Conservation (phyloP, 2,329 filamentous ascomycete genomes). For the Nigrospora oryzae region DNA sequence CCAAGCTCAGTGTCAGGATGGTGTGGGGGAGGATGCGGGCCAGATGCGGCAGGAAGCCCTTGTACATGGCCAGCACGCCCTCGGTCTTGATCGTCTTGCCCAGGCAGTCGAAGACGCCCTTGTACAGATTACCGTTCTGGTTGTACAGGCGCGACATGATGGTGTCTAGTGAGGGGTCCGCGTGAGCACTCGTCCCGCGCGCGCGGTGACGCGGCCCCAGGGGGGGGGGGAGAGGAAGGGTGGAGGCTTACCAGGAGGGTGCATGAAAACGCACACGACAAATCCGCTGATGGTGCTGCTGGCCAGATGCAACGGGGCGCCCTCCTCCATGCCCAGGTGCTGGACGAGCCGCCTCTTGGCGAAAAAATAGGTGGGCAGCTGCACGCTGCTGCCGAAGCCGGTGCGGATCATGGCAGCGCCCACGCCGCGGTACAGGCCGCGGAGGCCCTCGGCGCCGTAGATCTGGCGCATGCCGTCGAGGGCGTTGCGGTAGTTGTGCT, state of each 20-base stretch:
- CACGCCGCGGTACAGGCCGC: conserved; percentile 82
- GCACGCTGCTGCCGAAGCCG: conserved; percentile 90
- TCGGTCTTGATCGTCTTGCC: conserved; percentile 87
- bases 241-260: conserved; percentile 66
- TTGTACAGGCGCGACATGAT: conserved; percentile 99
- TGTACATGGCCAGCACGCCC: conserved; percentile 88
- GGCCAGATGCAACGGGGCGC: conserved; percentile 77
- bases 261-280: conserved; percentile 96
- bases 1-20: conserved; percentile 83
- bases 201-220: background rate
- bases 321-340: conserved; percentile 84
- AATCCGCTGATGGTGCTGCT: conserved; percentile 89
- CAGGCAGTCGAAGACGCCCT: conserved; percentile 84
- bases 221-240: too few relatives aligned
- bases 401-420: conserved; percentile 92
- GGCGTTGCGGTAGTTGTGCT: conserved; percentile 85
- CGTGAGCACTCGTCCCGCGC: conserved; percentile 1
- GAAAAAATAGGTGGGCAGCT: conserved; percentile 96
- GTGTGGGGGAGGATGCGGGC: conserved; percentile 93
- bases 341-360: conserved; percentile 79
- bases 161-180: conserved; percentile 51
- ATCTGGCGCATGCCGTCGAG: conserved; percentile 77
- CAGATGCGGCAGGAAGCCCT: conserved; percentile 92
- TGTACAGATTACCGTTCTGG: conserved; percentile 96
- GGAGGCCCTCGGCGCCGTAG: conserved; percentile 65